A percentile compares a stretch with the other conserved stretches of the same genome.
These are phyloP conservation scores for Penicillium glabrum DNA, from an alignment of 2,329 filamentous ascomycete species.

Conservation along the genomic window DNA sequence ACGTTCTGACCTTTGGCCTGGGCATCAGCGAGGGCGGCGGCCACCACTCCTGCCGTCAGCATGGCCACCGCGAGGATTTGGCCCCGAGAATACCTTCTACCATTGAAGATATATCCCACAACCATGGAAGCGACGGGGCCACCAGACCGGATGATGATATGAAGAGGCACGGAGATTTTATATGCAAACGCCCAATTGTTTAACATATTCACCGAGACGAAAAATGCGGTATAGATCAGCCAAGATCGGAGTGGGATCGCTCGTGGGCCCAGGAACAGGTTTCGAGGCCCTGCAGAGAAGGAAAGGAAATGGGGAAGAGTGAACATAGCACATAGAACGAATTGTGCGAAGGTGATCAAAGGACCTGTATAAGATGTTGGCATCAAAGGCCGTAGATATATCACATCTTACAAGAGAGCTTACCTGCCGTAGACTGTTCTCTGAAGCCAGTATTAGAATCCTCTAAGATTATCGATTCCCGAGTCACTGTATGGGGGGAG, in stretches of 20 bases:
- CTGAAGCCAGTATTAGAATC: conserved; percentile 45
- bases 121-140: conserved; percentile 94
- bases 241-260: conserved; percentile 81
- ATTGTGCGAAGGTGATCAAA: conserved; percentile 86
- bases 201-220: conserved; percentile 89
- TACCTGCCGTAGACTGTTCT: conserved; percentile 81
- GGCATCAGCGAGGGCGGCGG: conserved; percentile 87
- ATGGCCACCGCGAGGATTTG: conserved; percentile 81
- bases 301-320: conserved; percentile 77
- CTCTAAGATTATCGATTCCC: neutral
- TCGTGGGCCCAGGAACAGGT: conserved; percentile 73
- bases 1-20: conserved; percentile 65
- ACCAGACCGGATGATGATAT: conserved; percentile 93
- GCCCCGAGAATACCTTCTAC: conserved; percentile 73
- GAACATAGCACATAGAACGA: conserved; percentile 75
- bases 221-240: conserved; percentile 84
- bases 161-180: conserved; percentile 91
- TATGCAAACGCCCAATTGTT: conserved; percentile 99
- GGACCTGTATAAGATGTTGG: conserved; percentile 57
- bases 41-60: conserved; percentile 80
- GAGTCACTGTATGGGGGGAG: neutral
- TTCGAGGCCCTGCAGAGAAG: conserved; percentile 55
- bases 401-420: conserved; percentile 14
- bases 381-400: neutral
- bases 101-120: conserved; percentile 80